Evolutionary conservation across 768 basidiomycete species (phyloP), one percentile per base, ranked within the genome.

Genomic region (Russula vinacea): DNA sequence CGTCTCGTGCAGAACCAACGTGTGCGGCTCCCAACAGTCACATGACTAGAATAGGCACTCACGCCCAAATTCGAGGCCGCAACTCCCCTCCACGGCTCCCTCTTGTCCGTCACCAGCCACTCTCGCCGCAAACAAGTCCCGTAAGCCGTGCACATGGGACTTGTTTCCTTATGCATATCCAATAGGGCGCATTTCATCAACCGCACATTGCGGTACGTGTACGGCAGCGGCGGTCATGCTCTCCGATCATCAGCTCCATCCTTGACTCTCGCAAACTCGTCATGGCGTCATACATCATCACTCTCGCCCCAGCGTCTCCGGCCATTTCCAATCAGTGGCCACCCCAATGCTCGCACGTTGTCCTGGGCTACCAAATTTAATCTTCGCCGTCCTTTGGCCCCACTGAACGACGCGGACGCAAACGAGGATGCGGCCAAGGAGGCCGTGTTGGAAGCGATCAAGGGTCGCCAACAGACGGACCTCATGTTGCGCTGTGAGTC

Each of bases 401-500:
- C 54, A 57, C 66, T 9, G 66, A 70, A 37, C 67, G 70, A 13
- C 19, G 60, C 71, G 37, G 73, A 76, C 51, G 67, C 66, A 44
- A 83, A 88, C 70, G 89, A 93, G 74, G 89, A 91, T 70, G 79
- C 79, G 39, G 82, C 87, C 1, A 86, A 87, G 70, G 82, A 82
- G 33, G 86, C 87, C 56, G 87, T 94, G 65, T 76, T 93, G 55
- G 91, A 92, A 68, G 87, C 90, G 64, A 87, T 92, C 83, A 91
- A 91, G 73, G 88, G 89, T 61, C 84, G 92, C 58, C 89, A 93
- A 70, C 90, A 92, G 26, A 84, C 91, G 39, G 94, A 96, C 70
- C 85, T 95, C 66, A 90, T 92, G 85, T 78, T 97, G 64, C 85
- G 93, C 70, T 96, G 94, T 94, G 73, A 78, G 91, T 83, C 57